Evolutionary conservation across 768 basidiomycete genomes (phyloP).

Genomic region (Mycena vulgaris): DNA sequence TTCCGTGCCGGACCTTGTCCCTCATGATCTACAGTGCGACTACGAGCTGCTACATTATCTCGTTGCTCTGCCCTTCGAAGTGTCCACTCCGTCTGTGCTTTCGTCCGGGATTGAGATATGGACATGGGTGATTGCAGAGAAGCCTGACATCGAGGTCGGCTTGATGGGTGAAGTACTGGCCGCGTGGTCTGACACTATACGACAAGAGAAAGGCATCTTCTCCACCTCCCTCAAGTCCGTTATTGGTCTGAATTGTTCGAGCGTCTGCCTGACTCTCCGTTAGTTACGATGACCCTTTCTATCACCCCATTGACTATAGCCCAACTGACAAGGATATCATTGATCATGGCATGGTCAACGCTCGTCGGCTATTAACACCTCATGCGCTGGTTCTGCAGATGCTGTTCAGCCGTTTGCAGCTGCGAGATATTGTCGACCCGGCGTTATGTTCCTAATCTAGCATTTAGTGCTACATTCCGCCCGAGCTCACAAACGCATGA

Average conservation of each 20-base stretch:
- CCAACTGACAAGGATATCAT: slow-evolving; percentile 91
- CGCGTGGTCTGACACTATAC: slow-evolving; percentile 90
- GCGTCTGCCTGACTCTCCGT: slow-evolving; percentile 5
- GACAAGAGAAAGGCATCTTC: slow-evolving; percentile 86
- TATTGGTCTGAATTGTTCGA: neutral
- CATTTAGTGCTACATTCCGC: slow-evolving; percentile 89
- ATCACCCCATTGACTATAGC: slow-evolving; percentile 87
- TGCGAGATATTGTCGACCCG: slow-evolving; percentile 88
- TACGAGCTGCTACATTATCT: slow-evolving; percentile 89
- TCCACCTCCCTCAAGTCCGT: slow-evolving; percentile 85
- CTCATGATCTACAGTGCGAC: slow-evolving; percentile 71
- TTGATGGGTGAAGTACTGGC: slow-evolving; percentile 89
- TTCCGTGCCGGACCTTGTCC: neutral
- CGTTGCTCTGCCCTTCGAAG: slow-evolving; percentile 90
- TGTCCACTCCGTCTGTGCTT: slow-evolving; percentile 89
- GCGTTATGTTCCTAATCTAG: slow-evolving; percentile 89
- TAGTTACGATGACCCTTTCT: slow-evolving; percentile 93
- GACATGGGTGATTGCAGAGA: slow-evolving; percentile 95
- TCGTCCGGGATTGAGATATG: slow-evolving; percentile 93
- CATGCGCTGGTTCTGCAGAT: slow-evolving; percentile 90
- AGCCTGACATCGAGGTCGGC: slow-evolving; percentile 85
- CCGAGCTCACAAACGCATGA: slow-evolving; percentile 77
- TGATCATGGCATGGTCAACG: slow-evolving; percentile 78
- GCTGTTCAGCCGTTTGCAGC: slow-evolving; percentile 94
- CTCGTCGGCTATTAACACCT: slow-evolving; percentile 83